Conservation (phyloP, 2,329 filamentous ascomycete species). For the Sphaerulina vaccinii region DNA sequence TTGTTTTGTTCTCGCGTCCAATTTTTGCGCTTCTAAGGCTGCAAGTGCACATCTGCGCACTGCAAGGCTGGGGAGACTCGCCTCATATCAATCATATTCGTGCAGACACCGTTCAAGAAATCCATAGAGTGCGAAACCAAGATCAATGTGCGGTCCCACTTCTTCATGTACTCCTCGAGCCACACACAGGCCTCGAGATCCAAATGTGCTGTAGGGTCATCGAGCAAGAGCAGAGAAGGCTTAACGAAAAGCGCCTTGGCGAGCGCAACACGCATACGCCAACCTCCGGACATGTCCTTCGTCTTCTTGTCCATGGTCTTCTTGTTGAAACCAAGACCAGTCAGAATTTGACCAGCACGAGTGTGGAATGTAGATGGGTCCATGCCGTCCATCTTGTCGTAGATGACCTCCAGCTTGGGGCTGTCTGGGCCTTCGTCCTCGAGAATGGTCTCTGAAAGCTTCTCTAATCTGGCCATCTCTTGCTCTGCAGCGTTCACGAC, state of each 20-base stretch:
- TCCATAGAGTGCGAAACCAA: constrained; percentile 98
- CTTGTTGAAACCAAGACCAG: constrained; percentile 99
- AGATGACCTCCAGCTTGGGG: constrained; percentile 86
- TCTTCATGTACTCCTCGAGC: constrained; percentile 99
- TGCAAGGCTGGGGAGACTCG: too few relatives aligned
- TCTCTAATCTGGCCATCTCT: constrained; percentile 87
- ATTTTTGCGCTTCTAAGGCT: too few relatives aligned
- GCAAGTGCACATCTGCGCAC: too few relatives aligned
- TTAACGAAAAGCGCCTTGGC: constrained; percentile 98
- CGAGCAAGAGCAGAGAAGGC: constrained; percentile 89
- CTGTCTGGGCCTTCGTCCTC: constrained; percentile 91
- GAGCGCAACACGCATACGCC: constrained; percentile 98
- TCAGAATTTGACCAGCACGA: constrained; percentile 92
- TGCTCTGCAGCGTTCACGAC: constrained; percentile 91
- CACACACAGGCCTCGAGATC: constrained; percentile 99
- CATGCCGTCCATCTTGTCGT: constrained; percentile 99
- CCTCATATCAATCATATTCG: constrained; percentile 98
- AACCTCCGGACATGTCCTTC: constrained; percentile 99
- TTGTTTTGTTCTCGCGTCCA: too few relatives aligned
- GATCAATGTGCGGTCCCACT: constrained; percentile 96
- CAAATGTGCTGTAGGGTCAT: constrained; percentile 98
- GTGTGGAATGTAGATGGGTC: constrained; percentile 96
- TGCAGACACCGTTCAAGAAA: constrained; percentile 98
- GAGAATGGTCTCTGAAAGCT: constrained; percentile 81
- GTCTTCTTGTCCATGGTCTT: constrained; percentile 97